Evolutionary conservation across 805 yeast species (phyloP).

Genomic region (Myxozyma udenii): DNA sequence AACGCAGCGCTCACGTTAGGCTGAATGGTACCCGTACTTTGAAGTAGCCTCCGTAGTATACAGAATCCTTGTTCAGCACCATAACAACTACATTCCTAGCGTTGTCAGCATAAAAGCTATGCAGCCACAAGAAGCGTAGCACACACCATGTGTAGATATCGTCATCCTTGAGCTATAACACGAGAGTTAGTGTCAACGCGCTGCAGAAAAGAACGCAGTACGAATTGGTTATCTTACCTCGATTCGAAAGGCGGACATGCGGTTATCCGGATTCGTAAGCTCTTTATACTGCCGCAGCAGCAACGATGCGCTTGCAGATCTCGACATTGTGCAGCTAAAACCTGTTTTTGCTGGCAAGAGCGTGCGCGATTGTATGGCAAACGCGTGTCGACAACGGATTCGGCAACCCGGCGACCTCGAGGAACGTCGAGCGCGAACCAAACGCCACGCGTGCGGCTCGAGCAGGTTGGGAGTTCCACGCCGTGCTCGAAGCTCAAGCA

Average conservation of each 20-base stretch:
- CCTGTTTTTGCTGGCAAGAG: too few relatives aligned
- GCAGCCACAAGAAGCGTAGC: background rate
- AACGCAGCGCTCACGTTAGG: background rate
- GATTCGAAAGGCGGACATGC: slow-evolving; percentile 67
- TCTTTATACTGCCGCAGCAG: slow-evolving; percentile 91
- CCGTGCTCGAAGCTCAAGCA: too few relatives aligned
- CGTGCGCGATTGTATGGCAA: too few relatives aligned
- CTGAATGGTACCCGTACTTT: slow-evolving; percentile 39
- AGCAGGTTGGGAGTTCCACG: too few relatives aligned
- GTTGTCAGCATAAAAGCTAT: background rate
- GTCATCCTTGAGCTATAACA: slow-evolving; percentile 51
- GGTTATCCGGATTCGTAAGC: slow-evolving; percentile 87
- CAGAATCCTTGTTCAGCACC: slow-evolving; percentile 84
- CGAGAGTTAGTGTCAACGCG: background rate
- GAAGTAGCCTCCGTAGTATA: slow-evolving; percentile 91
- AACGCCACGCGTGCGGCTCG: too few relatives aligned
- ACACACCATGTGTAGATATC: slow-evolving; percentile 53
- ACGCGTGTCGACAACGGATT: too few relatives aligned
- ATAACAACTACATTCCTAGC: slow-evolving; percentile 81
- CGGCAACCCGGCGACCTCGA: too few relatives aligned
- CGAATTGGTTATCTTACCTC: too few relatives aligned
- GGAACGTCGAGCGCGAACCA: too few relatives aligned
- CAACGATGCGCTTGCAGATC: slow-evolving; percentile 55
- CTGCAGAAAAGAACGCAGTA: slow-evolving; percentile 8
- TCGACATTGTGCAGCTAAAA: slow-evolving; percentile 6